These are phyloP conservation scores for Daphne laureola DNA, from an alignment of 441 rosid species.

Conservation along the genomic window DNA sequence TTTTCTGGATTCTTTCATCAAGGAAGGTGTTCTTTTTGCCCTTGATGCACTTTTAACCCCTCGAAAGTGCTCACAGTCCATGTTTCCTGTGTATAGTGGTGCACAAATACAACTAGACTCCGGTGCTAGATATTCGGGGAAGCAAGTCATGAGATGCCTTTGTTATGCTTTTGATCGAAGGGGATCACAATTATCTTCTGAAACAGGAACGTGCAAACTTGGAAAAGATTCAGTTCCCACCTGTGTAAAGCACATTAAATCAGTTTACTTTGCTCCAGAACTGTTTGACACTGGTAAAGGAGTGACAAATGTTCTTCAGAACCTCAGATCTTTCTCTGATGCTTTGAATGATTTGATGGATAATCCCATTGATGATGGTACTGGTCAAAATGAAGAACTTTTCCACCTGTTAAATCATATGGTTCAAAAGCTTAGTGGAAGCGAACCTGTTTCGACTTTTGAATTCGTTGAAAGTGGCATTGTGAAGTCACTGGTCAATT, in stretches of 20 bases:
- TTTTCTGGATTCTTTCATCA: conserved; percentile 62
- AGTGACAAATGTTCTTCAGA: conserved; percentile 76
- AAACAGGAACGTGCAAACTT: conserved; percentile 52
- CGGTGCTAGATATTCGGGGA: conserved; percentile 41
- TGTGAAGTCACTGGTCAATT: conserved; percentile 61
- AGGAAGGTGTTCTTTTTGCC: conserved; percentile 86
- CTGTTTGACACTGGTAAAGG: conserved; percentile 58
- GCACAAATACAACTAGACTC: conserved; percentile 41
- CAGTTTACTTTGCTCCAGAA: conserved; percentile 54
- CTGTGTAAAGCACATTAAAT: conserved; percentile 63
- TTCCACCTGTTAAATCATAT: conserved; percentile 43
- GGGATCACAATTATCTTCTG: conserved; percentile 32
- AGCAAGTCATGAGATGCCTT: conserved; percentile 62
- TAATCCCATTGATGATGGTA: conserved; percentile 22
- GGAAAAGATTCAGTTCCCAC: conserved; percentile 57
- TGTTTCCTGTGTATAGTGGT: conserved; percentile 39
- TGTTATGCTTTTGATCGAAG: conserved; percentile 62
- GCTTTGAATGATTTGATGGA: conserved; percentile 51
- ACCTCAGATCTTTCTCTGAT: conserved; percentile 56
- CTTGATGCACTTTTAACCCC: conserved; percentile 59
- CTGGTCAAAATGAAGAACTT: conserved; percentile 43
- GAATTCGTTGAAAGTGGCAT: conserved; percentile 93
- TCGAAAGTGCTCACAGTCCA: conserved; percentile 42
- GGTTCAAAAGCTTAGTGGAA: conserved; percentile 60
- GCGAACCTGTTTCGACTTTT: conserved; percentile 86